phyloP scores from a whole-genome alignment of 1,139 yeast genomes.

The Candida sanyaensis region DNA sequence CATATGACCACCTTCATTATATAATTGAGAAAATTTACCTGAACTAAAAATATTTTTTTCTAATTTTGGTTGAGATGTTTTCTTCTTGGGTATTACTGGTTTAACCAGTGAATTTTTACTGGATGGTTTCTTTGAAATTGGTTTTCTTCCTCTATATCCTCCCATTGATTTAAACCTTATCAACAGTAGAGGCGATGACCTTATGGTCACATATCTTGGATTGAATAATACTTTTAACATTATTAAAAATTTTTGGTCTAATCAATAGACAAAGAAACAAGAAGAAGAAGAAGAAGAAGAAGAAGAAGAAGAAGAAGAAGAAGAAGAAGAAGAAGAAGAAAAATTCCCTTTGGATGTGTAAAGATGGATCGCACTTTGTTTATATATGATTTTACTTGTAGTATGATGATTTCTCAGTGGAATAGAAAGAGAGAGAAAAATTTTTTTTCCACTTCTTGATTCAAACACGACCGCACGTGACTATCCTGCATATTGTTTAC shows the following conservation, averaged over 20 bases:
- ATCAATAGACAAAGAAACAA: slow-evolving; percentile 1
- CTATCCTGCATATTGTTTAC: no score
- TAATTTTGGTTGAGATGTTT: slow-evolving; percentile 4
- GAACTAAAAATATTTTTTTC: slow-evolving; percentile 10
- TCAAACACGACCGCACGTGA: no score
- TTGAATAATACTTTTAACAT: slow-evolving; percentile 2
- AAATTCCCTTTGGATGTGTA: neutral
- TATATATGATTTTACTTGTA: no score
- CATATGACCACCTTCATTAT: slow-evolving; percentile 13
- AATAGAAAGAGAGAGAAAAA: no score
- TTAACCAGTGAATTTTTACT: neutral
- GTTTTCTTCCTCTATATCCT: neutral
- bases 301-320: no score
- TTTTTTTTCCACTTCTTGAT: no score
- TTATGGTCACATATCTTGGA: neutral
- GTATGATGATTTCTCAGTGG: no score
- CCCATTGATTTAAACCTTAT: slow-evolving; percentile 4
- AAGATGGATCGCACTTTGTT: neutral
- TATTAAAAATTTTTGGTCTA: neutral
- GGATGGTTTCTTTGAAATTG: neutral
- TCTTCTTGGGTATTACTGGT: neutral
- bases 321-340: neutral
- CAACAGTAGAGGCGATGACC: neutral
- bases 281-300: neutral
- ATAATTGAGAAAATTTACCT: slow-evolving; percentile 30